phyloP scores from a whole-genome alignment of 2,329 filamentous ascomycete genomes.

The Ascocoryne sarcoides region DNA sequence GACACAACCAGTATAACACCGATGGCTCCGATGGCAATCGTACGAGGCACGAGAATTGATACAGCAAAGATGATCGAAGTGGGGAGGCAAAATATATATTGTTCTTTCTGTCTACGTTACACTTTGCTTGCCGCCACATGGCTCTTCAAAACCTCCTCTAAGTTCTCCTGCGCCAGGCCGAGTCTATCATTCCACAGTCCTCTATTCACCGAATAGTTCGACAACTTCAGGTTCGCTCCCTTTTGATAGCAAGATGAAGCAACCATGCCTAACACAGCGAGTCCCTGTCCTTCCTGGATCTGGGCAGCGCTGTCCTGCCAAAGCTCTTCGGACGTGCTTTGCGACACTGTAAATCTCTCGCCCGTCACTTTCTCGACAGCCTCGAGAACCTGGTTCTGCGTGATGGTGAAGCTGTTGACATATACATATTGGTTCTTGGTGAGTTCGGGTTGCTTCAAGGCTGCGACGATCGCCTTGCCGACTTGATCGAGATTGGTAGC shows the following conservation, averaged over 20 bases:
- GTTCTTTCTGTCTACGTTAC: no score
- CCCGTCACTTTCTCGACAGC: conserved; percentile 23
- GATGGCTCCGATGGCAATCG: no score
- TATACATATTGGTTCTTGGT: conserved; percentile 28
- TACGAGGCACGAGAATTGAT: no score
- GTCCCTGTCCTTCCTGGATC: neutral
- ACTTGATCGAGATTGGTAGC: conserved; percentile 26
- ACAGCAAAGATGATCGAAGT: no score
- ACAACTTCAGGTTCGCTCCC: conserved; percentile 1
- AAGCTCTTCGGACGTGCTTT: conserved; percentile 3
- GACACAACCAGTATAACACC: no score
- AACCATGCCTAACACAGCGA: neutral
- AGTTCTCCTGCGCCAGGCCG: conserved; percentile 1
- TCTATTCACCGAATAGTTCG: conserved; percentile 1
- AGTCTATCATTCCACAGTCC: conserved; percentile 6
- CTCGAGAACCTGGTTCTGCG: conserved; percentile 27
- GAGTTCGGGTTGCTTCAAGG: conserved; percentile 28
- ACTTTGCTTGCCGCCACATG: no score
- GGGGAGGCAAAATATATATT: no score
- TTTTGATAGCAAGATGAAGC: conserved; percentile 2
- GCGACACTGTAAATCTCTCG: conserved; percentile 4
- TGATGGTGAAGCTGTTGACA: conserved; percentile 25
- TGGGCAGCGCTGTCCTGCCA: neutral
- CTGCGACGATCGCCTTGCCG: conserved; percentile 25
- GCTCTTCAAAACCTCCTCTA: conserved; percentile 1